A percentile compares a stretch with the other conserved stretches of the same genome.
Conservation (phyloP, 257 asterid genomes). For the Verbena officinalis region DNA sequence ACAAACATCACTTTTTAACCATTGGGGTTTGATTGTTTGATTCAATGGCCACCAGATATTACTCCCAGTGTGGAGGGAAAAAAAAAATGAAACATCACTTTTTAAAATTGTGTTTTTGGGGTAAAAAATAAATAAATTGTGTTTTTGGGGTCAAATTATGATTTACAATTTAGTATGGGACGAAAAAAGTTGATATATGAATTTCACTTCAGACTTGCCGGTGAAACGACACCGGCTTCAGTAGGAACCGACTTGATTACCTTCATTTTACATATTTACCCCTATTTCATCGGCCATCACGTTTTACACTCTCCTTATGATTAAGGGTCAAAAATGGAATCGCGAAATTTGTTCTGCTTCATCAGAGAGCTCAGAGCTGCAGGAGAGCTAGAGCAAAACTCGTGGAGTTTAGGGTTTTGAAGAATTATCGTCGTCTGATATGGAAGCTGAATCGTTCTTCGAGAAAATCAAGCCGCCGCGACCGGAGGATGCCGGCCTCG, state of each 20-base stretch:
- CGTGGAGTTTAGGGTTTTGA: not conserved
- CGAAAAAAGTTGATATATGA: not conserved
- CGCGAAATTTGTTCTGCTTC: not conserved
- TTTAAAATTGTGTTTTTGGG: not conserved
- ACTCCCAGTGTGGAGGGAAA: no score
- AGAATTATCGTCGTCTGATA: not conserved
- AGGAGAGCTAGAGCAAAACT: no score
- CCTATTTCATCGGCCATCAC: not conserved
- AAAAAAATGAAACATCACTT: no score
- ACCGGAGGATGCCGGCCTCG: conserved; percentile 94
- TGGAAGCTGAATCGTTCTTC: conserved; percentile 47
- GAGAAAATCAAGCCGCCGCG: conserved; percentile 67
- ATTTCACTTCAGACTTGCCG: not conserved
- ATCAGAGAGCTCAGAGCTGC: not conserved
- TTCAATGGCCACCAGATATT: no score
- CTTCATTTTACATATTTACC: not conserved
- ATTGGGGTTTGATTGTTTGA: no score
- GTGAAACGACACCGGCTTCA: not conserved
- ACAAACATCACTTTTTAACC: no score
- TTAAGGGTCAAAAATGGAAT: conserved; percentile 4
- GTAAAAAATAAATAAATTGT: not conserved
- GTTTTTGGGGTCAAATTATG: not conserved
- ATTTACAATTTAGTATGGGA: conserved; percentile 1
- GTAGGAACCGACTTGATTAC: conserved; percentile 2
- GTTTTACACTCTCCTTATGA: not conserved